Base-by-base conservation (phyloP, 1,284 basidiomycete species). In the Amylostereum areolatum region DNA sequence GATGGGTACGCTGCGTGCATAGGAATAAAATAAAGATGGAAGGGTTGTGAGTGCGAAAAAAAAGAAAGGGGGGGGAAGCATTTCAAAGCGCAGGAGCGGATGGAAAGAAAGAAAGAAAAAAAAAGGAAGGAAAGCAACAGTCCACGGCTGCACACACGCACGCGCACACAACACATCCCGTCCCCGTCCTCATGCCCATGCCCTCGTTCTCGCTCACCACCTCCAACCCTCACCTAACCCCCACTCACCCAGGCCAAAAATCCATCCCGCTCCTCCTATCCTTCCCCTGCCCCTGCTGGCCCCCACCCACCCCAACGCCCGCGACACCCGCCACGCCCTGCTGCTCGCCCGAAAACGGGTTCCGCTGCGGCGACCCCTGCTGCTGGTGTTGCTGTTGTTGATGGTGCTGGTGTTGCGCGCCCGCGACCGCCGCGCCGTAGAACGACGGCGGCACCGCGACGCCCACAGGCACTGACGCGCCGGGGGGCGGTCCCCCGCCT, bases 181-280 rank as follows among this genome's bases (percentile, higher is more conserved):
- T 18, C 18, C 18, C 18, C 18, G 18, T 18, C 18, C 18, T 18
- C 18, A 18, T 18, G 18, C 18, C 18, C 18, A 43, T 28, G 41
- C 10, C 27, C 27, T 43, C 5, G 44, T 44, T 52, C 46, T 48
- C 43, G 36, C 18, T 18, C 18, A 18, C 18, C 18, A 18, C 18
- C 18, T 18, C 18, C 35, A 6, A 24, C 12, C 18, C n/a, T 10
- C 33, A 46, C 45, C 11, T 4, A 33, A 11, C 40, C 30, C 31
- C 37, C 25, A 42, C 43, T 82, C 70, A 88, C 73, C 85, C 80
- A 54, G 81, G 79, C 86, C 86, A 89, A 48, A 80, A 63, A 64
- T 89, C 85, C 78, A 87, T 82, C 52, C 78, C 82, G 58, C 81
- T 85, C 55, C 83, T 73, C 60, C 84, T 71, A 39, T 66, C 66